These are phyloP conservation scores for Akanthomyces muscarius DNA, from an alignment of 2,329 filamentous ascomycete species.

Conservation along the genomic window DNA sequence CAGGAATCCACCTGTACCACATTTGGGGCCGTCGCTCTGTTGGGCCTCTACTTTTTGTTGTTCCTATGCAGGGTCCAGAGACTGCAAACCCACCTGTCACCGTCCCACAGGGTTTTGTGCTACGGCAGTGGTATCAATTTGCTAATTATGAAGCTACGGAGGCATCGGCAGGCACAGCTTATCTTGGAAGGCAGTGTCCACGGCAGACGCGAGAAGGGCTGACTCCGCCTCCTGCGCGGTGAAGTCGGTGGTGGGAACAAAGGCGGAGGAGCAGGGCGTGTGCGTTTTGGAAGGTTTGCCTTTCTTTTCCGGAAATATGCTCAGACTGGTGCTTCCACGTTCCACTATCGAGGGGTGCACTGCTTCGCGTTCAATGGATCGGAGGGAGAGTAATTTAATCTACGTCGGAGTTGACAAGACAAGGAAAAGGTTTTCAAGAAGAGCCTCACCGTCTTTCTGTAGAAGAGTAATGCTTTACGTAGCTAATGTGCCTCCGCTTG, in stretches of 20 bases:
- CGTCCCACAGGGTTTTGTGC: neutral
- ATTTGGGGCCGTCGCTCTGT: neutral
- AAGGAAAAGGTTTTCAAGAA: neutral
- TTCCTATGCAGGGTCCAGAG: slow-evolving; percentile 6
- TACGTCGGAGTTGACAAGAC: neutral
- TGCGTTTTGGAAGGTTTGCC: neutral
- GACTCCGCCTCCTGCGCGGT: slow-evolving; percentile 1
- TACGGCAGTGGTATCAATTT: slow-evolving; percentile 8
- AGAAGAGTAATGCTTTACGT: neutral
- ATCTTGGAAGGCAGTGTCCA: neutral
- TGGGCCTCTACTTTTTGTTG: neutral
- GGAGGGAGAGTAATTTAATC: neutral
- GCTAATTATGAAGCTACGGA: neutral
- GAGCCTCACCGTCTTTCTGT: slow-evolving; percentile 3
- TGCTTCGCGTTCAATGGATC: neutral
- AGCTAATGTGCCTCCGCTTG: neutral
- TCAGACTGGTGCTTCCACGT: neutral
- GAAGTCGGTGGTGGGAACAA: neutral
- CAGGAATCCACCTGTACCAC: slow-evolving; percentile 3
- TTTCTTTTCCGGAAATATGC: neutral
- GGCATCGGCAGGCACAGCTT: neutral
- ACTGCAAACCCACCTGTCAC: slow-evolving; percentile 1
- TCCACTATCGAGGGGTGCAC: neutral
- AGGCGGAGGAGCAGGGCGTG: slow-evolving; percentile 10
- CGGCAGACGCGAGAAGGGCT: slow-evolving; percentile 2